Percentiles rank a stretch among this genome's conserved stretches.
Conservation (phyloP, 768 basidiomycete genomes). For the Phanerochaete carnosa region DNA sequence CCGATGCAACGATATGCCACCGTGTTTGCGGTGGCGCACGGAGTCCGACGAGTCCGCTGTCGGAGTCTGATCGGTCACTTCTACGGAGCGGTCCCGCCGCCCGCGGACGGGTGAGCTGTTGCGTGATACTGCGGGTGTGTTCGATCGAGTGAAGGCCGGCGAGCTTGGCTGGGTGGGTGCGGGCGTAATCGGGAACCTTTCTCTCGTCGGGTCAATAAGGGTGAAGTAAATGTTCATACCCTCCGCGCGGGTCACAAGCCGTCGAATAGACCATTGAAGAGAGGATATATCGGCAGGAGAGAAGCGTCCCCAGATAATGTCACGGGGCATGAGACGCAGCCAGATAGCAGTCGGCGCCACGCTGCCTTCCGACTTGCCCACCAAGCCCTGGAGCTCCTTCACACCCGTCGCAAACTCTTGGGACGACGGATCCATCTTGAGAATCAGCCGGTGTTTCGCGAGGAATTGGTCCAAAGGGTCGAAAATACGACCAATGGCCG, state of each 20-base stretch:
- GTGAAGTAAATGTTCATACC: conserved; percentile 62
- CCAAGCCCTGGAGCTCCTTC: conserved; percentile 34
- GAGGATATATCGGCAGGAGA: conserved; percentile 50
- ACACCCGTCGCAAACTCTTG: conserved; percentile 34
- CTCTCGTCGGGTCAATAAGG: conserved; percentile 59
- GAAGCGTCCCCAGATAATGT: conserved; percentile 60
- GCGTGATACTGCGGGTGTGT: conserved; percentile 35
- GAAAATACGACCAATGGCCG: conserved; percentile 44
- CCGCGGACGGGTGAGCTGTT: conserved; percentile 27
- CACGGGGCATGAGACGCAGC: conserved; percentile 50
- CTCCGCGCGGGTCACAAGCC: conserved; percentile 54
- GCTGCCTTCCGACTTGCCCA: conserved; percentile 40
- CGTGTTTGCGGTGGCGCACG: neutral
- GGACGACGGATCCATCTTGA: conserved; percentile 41
- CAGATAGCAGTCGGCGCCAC: conserved; percentile 52
- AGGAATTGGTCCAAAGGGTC: conserved; percentile 45
- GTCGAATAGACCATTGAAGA: conserved; percentile 47
- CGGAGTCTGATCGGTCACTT: neutral
- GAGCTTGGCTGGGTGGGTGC: conserved; percentile 35
- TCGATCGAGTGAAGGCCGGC: conserved; percentile 34
- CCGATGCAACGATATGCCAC: conserved; percentile 9
- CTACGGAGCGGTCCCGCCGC: neutral
- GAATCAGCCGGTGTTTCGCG: conserved; percentile 41
- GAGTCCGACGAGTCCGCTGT: neutral
- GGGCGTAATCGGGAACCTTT: conserved; percentile 42